phyloP scores from a whole-genome alignment of 495 filamentous ascomycete species.

The Xylaria nigripes region DNA sequence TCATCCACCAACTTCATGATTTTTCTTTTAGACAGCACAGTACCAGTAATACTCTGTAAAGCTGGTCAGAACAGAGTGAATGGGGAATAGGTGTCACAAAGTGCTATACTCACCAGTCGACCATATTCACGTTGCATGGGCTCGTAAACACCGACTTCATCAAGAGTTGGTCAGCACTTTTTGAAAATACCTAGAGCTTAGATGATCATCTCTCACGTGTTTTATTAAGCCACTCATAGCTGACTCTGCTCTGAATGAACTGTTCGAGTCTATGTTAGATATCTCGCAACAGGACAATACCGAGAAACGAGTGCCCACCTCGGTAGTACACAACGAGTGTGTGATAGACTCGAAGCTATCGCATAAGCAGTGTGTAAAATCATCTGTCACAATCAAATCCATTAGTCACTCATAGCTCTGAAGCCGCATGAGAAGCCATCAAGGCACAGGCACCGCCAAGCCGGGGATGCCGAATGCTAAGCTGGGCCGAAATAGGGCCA shows the following conservation, averaged over 20 bases:
- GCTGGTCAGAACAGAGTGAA: background rate
- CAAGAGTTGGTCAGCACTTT: background rate
- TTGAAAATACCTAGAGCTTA: background rate
- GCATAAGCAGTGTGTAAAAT: conserved; percentile 70
- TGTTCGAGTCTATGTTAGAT: background rate
- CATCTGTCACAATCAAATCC: background rate
- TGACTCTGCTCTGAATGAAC: conserved; percentile 61
- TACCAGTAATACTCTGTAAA: conserved; percentile 61
- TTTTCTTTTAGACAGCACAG: conserved; percentile 68
- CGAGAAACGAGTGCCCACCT: conserved; percentile 21
- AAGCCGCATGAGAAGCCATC: background rate
- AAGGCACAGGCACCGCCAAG: background rate
- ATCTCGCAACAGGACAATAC: background rate
- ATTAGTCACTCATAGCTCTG: background rate
- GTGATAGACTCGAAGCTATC: conserved; percentile 75
- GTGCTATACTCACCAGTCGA: background rate
- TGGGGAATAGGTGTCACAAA: background rate
- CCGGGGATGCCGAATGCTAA: background rate
- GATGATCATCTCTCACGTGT: background rate
- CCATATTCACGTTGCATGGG: conserved; percentile 80
- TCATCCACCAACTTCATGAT: conserved; percentile 61
- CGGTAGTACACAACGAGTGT: conserved; percentile 74
- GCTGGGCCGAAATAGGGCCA: background rate
- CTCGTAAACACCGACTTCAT: conserved; percentile 46
- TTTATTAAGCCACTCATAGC: conserved; percentile 75